These are phyloP conservation scores for Stagonosporopsis vannaccii DNA, from an alignment of 2,329 filamentous ascomycete genomes.

Conservation along the genomic window DNA sequence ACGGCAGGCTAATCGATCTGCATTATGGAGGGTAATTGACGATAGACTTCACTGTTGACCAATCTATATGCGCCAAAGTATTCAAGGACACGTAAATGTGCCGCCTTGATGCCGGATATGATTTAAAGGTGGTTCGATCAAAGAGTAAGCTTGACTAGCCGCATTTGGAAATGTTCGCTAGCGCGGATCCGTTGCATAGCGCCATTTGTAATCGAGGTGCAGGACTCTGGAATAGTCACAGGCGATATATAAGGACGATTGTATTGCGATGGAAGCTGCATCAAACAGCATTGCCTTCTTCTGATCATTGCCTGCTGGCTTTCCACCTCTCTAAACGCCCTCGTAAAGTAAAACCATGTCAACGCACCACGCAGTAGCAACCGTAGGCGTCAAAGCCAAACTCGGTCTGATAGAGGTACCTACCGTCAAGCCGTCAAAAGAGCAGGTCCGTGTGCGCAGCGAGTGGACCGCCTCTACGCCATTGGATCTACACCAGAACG, in stretches of 20 bases:
- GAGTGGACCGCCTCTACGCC: conserved; percentile 68
- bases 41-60: no score
- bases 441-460: conserved; percentile 63
- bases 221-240: neutral
- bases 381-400: conserved; percentile 46
- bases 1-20: no score
- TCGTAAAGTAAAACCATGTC: no score
- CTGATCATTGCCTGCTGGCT: neutral
- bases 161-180: conserved; percentile 12
- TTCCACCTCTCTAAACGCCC: neutral
- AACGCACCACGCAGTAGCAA: conserved; percentile 53
- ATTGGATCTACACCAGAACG: conserved; percentile 67
- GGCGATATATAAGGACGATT: neutral
- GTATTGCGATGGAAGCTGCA: neutral
- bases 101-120: no score
- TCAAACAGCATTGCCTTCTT: neutral
- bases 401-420: conserved; percentile 48
- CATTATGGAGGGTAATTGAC: no score
- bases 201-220: conserved; percentile 3
- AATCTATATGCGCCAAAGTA: no score
- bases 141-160: conserved; percentile 1
- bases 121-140: no score
- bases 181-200: neutral
- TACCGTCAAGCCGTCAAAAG: conserved; percentile 41
- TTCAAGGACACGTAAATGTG: no score